Conservation (phyloP, 2,329 filamentous ascomycete genomes). For the Colletotrichum godetiae region DNA sequence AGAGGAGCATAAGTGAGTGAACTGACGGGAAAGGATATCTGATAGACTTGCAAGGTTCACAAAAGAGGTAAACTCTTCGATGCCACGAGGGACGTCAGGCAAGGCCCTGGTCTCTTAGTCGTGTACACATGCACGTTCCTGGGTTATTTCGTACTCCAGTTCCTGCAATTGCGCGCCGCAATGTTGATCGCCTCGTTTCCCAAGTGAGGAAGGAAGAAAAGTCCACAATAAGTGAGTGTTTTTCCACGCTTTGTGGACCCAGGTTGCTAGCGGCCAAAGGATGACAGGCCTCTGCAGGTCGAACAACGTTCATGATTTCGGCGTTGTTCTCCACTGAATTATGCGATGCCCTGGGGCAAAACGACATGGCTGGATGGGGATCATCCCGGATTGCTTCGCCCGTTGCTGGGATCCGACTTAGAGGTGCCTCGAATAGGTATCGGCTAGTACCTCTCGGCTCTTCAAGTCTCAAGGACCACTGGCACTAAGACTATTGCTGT, state of each 20-base stretch:
- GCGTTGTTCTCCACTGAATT: slow-evolving; percentile 15
- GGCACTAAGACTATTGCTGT: neutral
- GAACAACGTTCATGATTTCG: slow-evolving; percentile 7
- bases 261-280: slow-evolving; percentile 9
- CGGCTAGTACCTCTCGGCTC: neutral
- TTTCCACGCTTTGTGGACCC: slow-evolving; percentile 18
- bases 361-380: slow-evolving; percentile 9
- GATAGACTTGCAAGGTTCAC: neutral
- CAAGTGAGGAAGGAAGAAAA: neutral
- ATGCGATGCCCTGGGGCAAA: neutral
- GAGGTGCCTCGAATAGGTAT: neutral
- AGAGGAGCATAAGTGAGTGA: neutral
- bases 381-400: slow-evolving; percentile 8
- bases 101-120: neutral
- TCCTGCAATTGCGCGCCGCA: neutral
- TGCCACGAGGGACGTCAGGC: slow-evolving; percentile 17
- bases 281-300: slow-evolving; percentile 1
- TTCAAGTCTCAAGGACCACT: slow-evolving; percentile 10
- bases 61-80: neutral
- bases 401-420: neutral
- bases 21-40: neutral
- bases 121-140: neutral
- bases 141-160: neutral
- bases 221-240: neutral
- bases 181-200: neutral